These are phyloP conservation scores for Cladosporium sp. DNA, from an alignment of 2,329 filamentous ascomycete species.

Conservation along the genomic window DNA sequence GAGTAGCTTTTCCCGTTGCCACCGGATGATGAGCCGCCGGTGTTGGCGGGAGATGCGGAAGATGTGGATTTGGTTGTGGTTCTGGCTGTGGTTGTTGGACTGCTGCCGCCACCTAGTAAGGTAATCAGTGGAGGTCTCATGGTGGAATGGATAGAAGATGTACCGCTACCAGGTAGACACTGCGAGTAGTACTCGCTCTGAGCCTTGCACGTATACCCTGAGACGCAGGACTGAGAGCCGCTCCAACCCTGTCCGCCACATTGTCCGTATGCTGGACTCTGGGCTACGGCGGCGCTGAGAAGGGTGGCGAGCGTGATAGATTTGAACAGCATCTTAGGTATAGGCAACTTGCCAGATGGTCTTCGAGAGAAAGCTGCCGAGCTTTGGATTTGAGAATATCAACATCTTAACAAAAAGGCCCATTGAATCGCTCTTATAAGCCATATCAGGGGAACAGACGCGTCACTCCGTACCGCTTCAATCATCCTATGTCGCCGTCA, in stretches of 20 bases:
- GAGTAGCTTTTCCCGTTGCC: constrained; percentile 22
- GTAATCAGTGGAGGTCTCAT: neutral
- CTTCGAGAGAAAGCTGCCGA: neutral
- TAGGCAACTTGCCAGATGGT: neutral
- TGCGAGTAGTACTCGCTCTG: constrained; percentile 29
- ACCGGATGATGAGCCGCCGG: neutral
- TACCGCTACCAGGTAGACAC: constrained; percentile 22
- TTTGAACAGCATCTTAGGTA: neutral
- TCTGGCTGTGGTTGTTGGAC: constrained; percentile 4
- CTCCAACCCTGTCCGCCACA: constrained; percentile 27
- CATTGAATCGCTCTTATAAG: neutral
- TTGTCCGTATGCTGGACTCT: constrained; percentile 23
- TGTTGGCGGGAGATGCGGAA: constrained; percentile 15
- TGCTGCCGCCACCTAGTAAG: neutral
- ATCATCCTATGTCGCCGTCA: neutral
- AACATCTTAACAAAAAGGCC: no score
- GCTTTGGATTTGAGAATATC: neutral
- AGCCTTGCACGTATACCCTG: constrained; percentile 25
- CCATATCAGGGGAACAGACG: neutral
- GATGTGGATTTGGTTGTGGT: constrained; percentile 20
- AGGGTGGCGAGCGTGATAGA: constrained; percentile 1
- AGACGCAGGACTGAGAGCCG: constrained; percentile 26
- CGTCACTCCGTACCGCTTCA: neutral
- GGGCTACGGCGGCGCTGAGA: neutral
- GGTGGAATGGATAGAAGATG: neutral